Evolutionary conservation across 2,329 filamentous ascomycete genomes (phyloP), one percentile per base, ranked within the genome.

Genomic region (Apiospora phragmitis): DNA sequence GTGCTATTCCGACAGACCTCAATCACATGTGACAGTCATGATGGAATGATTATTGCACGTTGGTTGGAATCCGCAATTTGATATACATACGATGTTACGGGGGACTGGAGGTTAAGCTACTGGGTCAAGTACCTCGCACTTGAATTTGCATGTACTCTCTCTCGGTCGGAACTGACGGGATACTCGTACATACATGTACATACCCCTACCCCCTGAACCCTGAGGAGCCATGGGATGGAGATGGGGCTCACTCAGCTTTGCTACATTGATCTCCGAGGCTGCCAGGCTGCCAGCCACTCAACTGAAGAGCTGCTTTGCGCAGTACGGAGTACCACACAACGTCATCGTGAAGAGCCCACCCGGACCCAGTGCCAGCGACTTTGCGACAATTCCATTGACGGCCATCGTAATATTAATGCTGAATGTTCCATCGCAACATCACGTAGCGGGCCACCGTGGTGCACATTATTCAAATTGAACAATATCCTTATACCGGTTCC

Each of bases 291-390:
- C 9, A 38, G 55, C 55, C 55, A 62, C 18, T 38, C 55, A 32
- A 12, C 21, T n/a, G 11, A 38, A 6, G 32, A 38, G 32, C 51
- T 35, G 51, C 29, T 35, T 4, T 35, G 29, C 29, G 49, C 29
- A 21, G 29, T 24, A 5, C 21, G 3, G 4, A 29, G 26, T 38
- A 62, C 55, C 55, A 62, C 55, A 18, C 32, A 68, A 68, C 67
- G 67, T 68, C 67, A 68, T 68, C 67, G 67, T 68, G 67, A 68
- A 55, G 67, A 38, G 51, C 55, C 55, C 55, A 38, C 55, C 32
- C 12, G 32, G 42, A 32, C 42, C 29, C 66, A 68, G 21, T 35
- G 26, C 12, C 42, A 68, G 21, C 16, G 26, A 14, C 43, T 35
- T 68, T 68, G 41, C 43, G 29, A 49, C 66, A 32, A 43, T 55